A percentile compares a stretch with the other conserved stretches of the same genome.
Conservation (phyloP, 2,329 filamentous ascomycete genomes). For the Sclerotinia glacialis region DNA sequence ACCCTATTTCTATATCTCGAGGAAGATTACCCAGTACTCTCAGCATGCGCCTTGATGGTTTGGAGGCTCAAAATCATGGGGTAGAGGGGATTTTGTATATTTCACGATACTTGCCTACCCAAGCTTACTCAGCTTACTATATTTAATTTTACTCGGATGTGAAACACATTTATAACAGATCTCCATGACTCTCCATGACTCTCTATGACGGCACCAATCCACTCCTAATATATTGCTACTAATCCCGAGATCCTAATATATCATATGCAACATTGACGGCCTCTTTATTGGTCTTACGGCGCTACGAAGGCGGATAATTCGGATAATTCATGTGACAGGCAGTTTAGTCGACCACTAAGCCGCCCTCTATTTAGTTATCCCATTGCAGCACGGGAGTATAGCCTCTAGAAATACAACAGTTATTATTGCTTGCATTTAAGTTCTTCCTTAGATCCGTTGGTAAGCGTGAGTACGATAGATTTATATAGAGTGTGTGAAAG, state of each 20-base stretch:
- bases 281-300: background rate
- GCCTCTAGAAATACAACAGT: background rate
- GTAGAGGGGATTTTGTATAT: background rate
- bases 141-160: background rate
- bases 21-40: background rate
- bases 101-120: background rate
- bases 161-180: background rate
- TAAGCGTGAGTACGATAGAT: background rate
- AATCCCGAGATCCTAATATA: background rate
- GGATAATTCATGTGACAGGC: background rate
- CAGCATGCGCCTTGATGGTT: background rate
- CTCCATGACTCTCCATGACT: background rate
- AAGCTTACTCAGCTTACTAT: constrained; percentile 6
- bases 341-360: background rate
- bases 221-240: background rate
- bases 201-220: background rate
- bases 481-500: background rate
- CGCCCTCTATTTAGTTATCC: background rate
- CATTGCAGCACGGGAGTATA: background rate
- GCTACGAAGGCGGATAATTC: background rate
- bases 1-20: background rate
- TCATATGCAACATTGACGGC: background rate
- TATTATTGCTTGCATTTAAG: background rate
- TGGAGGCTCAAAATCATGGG: background rate
- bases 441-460: background rate